phyloP scores from a whole-genome alignment of 305 asterid species.

The Fraxinus sp. region DNA sequence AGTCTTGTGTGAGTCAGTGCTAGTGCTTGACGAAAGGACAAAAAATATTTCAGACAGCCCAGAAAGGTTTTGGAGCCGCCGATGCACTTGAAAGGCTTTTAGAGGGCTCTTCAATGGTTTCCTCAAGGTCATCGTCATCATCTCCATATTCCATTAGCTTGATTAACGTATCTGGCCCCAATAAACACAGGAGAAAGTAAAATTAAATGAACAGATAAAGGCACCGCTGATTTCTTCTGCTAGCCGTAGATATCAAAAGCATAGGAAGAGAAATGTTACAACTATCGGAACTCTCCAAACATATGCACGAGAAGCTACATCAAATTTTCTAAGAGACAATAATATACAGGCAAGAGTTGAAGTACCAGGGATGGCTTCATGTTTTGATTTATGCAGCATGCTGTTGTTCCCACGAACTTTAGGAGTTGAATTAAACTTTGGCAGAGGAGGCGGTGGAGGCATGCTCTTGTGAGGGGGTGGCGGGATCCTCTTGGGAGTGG shows the following conservation, averaged over 20 bases:
- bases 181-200: background rate
- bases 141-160: slow-evolving; percentile 95
- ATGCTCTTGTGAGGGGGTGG: slow-evolving; percentile 20
- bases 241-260: background rate
- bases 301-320: background rate
- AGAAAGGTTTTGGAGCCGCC: slow-evolving; percentile 54
- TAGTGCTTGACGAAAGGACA: background rate
- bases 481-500: slow-evolving; percentile 23
- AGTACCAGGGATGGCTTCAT: slow-evolving; percentile 70
- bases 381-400: slow-evolving; percentile 28
- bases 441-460: slow-evolving; percentile 38
- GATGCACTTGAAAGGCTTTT: slow-evolving; percentile 33
- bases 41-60: slow-evolving; percentile 51
- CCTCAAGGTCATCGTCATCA: slow-evolving; percentile 51
- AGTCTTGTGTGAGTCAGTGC: background rate
- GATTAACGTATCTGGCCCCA: slow-evolving; percentile 63
- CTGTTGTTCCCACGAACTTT: slow-evolving; percentile 34
- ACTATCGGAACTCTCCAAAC: background rate
- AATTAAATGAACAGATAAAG: background rate
- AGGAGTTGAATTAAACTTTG: slow-evolving; percentile 47
- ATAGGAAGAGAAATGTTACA: background rate
- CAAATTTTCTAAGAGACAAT: background rate
- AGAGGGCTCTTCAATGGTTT: slow-evolving; percentile 27
- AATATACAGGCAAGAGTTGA: background rate
- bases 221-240: background rate